Percentiles rank a stretch among this genome's conserved stretches.
These are phyloP conservation scores for Leccinum fibrillosum DNA, from an alignment of 768 basidiomycete genomes.

Conservation along the genomic window DNA sequence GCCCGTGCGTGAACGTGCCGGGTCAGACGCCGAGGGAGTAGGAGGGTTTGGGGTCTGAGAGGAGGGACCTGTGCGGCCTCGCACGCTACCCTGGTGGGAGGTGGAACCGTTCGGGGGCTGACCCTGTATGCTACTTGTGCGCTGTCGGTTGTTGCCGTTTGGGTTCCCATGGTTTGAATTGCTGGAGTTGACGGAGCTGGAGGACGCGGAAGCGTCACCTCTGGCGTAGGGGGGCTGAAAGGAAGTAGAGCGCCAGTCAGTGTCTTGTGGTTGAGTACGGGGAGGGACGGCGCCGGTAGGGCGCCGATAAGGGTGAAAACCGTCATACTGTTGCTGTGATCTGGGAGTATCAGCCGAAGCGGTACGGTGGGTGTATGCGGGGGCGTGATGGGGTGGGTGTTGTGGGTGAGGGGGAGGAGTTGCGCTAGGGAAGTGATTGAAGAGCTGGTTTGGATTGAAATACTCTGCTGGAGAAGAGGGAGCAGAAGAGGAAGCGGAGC, in stretches of 20 bases:
- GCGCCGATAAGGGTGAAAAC: conserved; percentile 82
- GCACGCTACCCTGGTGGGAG: conserved; percentile 31
- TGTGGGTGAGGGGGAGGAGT: conserved; percentile 63
- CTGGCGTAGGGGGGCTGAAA: conserved; percentile 80
- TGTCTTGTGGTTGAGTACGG: conserved; percentile 22
- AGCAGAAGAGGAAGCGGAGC: conserved; percentile 37
- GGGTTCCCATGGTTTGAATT: conserved; percentile 32
- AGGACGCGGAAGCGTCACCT: conserved; percentile 74
- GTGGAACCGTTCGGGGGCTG: conserved; percentile 47
- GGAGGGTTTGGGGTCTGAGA: conserved; percentile 25
- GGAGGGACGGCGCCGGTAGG: conserved; percentile 40
- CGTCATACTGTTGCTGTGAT: conserved; percentile 37
- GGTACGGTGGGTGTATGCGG: conserved; percentile 39
- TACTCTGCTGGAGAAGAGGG: conserved; percentile 47
- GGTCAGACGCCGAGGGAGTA: conserved; percentile 19
- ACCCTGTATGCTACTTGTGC: conserved; percentile 72
- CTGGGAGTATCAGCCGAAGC: conserved; percentile 29
- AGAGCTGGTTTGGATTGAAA: conserved; percentile 57
- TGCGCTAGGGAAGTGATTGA: conserved; percentile 66
- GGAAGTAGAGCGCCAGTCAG: conserved; percentile 50
- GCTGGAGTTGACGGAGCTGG: conserved; percentile 72
- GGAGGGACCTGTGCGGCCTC: conserved; percentile 36
- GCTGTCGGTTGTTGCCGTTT: conserved; percentile 42
- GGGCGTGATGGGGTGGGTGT: conserved; percentile 31
- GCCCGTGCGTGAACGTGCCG: conserved; percentile 31